A percentile compares a stretch with the other conserved stretches of the same genome.
These are phyloP conservation scores for Oryza glumipatula DNA, from an alignment of 176 grass and related monocot genomes.

Conservation along the genomic window DNA sequence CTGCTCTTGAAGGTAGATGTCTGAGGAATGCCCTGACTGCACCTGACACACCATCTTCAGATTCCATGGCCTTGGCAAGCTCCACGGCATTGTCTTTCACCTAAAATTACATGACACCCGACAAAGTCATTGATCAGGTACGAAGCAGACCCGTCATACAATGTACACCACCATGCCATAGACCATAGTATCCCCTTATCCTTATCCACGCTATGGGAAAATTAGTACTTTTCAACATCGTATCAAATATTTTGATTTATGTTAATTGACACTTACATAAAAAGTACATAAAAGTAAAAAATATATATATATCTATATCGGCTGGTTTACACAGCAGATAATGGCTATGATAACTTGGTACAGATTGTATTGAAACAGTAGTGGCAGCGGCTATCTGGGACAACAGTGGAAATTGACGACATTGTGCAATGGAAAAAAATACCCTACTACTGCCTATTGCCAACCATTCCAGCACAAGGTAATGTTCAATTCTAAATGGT, in stretches of 20 bases:
- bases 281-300: too few species aligned
- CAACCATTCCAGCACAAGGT: not conserved
- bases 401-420: not conserved
- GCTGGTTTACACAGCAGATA: too few species aligned
- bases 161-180: not conserved
- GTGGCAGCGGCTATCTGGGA: too few species aligned
- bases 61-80: conserved; percentile 80
- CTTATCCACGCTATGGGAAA: not conserved
- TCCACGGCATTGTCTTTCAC: conserved; percentile 78
- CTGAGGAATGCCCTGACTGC: conserved; percentile 88
- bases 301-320: too few species aligned
- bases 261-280: not conserved
- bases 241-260: too few species aligned
- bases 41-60: conserved; percentile 71
- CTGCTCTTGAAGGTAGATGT: conserved; percentile 58
- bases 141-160: not conserved
- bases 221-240: not conserved
- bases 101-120: conserved; percentile 37
- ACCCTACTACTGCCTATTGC: not conserved
- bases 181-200: not conserved
- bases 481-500: not conserved
- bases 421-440: not conserved
- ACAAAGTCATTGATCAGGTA: not conserved
- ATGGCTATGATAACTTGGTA: not conserved
- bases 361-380: not conserved